These are phyloP conservation scores for Pseudopyrenochaeta lycopersici DNA, from an alignment of 2,329 filamentous ascomycete species.

Conservation along the genomic window DNA sequence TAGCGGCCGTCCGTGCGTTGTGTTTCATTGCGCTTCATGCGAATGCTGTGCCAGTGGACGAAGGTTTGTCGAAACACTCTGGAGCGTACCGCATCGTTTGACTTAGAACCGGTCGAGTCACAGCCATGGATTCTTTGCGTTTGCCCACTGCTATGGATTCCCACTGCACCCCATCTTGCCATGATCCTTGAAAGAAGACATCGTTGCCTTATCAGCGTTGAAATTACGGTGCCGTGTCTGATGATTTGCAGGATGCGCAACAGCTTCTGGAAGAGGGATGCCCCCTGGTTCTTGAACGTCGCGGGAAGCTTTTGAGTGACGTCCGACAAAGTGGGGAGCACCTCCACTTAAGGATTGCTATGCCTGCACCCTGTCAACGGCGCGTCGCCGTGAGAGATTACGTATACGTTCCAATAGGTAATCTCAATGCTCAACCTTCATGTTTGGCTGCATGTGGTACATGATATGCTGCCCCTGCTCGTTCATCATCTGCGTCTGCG, in stretches of 20 bases:
- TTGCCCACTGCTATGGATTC: no score
- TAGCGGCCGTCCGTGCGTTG: slow-evolving; percentile 3
- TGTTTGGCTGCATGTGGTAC: slow-evolving; percentile 51
- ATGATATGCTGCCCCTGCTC: slow-evolving; percentile 51
- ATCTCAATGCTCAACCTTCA: slow-evolving; percentile 51
- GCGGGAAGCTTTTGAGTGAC: neutral
- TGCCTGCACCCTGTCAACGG: slow-evolving; percentile 9
- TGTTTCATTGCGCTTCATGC: slow-evolving; percentile 19
- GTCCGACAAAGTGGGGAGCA: neutral
- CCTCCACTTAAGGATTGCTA: neutral
- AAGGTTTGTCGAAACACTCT: neutral
- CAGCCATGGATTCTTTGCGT: no score
- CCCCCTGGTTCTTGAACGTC: neutral
- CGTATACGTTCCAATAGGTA: slow-evolving; percentile 4
- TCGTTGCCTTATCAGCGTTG: no score
- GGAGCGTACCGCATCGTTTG: neutral
- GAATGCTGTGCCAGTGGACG: neutral
- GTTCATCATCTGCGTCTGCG: slow-evolving; percentile 49
- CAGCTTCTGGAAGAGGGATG: no score
- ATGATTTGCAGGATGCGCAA: neutral
- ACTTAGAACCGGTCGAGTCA: neutral
- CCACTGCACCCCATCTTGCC: no score
- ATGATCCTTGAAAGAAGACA: no score
- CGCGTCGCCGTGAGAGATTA: slow-evolving; percentile 11
- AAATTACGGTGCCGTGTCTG: neutral